Base-by-base conservation (phyloP, 75 land plant species). In the Pinus tabuliformis region DNA sequence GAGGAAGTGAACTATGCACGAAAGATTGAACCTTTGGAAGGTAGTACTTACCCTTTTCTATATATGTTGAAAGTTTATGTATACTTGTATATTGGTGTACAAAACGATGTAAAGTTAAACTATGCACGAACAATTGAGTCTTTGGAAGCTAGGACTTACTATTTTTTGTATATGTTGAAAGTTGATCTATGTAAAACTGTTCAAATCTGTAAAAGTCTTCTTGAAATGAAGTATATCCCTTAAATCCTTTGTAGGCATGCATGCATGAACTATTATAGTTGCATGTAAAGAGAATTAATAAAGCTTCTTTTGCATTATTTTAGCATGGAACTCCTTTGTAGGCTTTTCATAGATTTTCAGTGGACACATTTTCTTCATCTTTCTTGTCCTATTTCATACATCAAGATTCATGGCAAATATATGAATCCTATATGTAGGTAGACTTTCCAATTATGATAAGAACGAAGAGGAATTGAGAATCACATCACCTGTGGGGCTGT, bases 1-100 rank as follows among this genome's bases (percentile, higher is more conserved):
- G 91, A 97, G 36, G 78, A 91, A 65, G 75, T 97, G 77, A 76
- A 94, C 26, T 97, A 97, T 88, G 99, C 99, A 73, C 87, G 91
- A 59, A 97, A 91, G 76, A 85, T 64, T 20, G 79, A 89, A 37
- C 99, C 99, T 58, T 81, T 97, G 20, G 88, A 94, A 89, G 99
- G 99, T 92, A 77, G 2, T 30, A 24, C 22, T 17, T 74, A 24
- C 57, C 11, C 20, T 39, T 58, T 73, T 77, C 24, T 74, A 26
- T 6, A 72, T 72, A 20, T 39, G 52, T n/a, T 39, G 45, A 66
- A 17, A 20, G 20, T n/a, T 49, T 12, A 9, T 8, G 12, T 49
- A 49, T 49, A 97, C 57, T 78, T 86, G 24, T 85, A 95, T 72
- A 82, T 97, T 77, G 95, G 99, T 52, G 99, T 97, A 52, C 82